Conservation (phyloP, 2,329 filamentous ascomycete species). For the Tolypocladium inflatum region DNA sequence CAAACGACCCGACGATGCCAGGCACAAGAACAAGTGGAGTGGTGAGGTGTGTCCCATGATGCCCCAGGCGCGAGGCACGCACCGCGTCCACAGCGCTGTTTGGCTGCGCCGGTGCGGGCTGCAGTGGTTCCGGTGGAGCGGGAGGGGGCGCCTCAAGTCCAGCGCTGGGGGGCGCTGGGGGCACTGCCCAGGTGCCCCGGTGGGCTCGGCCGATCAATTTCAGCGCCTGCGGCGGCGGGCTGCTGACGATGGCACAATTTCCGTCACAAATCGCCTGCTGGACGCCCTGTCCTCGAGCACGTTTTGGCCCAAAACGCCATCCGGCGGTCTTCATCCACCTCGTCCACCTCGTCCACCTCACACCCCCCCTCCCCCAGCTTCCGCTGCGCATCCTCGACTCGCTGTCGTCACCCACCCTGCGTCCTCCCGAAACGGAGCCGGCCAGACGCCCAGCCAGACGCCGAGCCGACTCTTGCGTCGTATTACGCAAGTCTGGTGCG, state of each 20-base stretch:
- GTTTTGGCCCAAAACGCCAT: neutral
- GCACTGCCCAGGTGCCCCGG: neutral
- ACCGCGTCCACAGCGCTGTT: neutral
- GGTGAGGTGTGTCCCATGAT: neutral
- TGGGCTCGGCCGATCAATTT: neutral
- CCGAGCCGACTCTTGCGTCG: neutral
- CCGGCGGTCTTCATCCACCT: neutral
- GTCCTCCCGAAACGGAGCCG: neutral
- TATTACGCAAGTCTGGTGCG: neutral
- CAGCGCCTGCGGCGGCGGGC: neutral
- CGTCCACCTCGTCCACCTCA: neutral
- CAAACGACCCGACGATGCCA: neutral
- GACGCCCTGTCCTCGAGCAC: neutral
- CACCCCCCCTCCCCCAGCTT: neutral
- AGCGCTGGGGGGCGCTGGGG: neutral
- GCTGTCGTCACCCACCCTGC: neutral
- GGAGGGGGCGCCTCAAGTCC: neutral
- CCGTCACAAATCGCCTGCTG: neutral
- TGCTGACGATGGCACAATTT: neutral
- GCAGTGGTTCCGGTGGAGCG: neutral
- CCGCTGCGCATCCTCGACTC: neutral
- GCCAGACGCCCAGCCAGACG: neutral
- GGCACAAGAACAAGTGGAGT: neutral
- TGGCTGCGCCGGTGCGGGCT: neutral
- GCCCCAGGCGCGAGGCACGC: neutral